A percentile compares a stretch with the other conserved stretches of the same genome.
phyloP scores from a whole-genome alignment of 2,329 filamentous ascomycete species.

The Akanthomyces lecanii region DNA sequence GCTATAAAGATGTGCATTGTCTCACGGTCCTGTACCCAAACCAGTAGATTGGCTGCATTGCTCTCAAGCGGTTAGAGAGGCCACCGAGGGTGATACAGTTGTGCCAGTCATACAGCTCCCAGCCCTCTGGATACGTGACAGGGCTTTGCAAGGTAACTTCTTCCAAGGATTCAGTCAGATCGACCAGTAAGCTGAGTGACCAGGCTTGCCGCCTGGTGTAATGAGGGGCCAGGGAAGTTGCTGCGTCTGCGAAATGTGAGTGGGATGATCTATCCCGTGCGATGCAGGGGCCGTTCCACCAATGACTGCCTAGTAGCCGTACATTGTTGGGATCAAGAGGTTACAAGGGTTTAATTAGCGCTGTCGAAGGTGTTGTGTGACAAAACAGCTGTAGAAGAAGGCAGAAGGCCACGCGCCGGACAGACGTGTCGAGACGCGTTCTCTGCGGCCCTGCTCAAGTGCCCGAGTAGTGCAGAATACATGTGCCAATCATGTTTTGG shows the following conservation, averaged over 20 bases:
- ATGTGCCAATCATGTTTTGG: background rate
- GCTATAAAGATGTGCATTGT: background rate
- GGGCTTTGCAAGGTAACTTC: too few species aligned
- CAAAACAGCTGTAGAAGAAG: too few species aligned
- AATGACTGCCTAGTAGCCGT: too few species aligned
- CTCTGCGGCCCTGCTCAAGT: background rate
- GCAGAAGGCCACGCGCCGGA: too few species aligned
- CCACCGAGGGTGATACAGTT: background rate
- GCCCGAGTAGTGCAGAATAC: background rate
- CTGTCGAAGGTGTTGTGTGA: background rate
- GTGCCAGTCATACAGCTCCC: background rate
- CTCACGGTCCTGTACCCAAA: background rate
- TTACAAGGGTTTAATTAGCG: background rate
- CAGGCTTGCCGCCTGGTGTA: background rate
- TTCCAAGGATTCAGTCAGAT: too few species aligned
- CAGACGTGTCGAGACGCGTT: background rate
- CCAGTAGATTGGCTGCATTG: background rate
- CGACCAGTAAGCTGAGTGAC: background rate
- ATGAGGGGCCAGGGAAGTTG: background rate
- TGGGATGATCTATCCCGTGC: background rate
- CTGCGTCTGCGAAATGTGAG: background rate
- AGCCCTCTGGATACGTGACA: background rate
- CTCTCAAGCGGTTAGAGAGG: background rate
- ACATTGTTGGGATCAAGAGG: too few species aligned
- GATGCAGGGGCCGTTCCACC: background rate